Evolutionary conservation across 2,329 filamentous ascomycete species (phyloP), one percentile per base, ranked within the genome.

Genomic region (Furcasterigmium furcatum): DNA sequence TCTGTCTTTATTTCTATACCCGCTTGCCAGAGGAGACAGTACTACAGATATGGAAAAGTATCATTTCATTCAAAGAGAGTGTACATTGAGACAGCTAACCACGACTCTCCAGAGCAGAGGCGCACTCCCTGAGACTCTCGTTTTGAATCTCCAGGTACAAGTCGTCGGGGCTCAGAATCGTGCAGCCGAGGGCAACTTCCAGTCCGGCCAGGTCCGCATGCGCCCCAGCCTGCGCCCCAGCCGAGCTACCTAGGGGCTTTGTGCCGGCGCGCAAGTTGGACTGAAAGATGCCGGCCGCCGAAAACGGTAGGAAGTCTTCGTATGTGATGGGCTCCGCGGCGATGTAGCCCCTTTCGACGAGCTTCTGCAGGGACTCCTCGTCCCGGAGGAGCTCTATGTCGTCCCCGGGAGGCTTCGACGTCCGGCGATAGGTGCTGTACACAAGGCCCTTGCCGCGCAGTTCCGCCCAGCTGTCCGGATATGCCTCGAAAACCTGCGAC

Each of bases 271-370:
- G 44, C 5, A 73, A 52, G 18, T 74, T 76, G 0, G 71, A 74
- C 32, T 66, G 66, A 49, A 76, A 76, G 32, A 79, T 79, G 0
- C 74, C 74, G 1, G 72, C 75, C 0, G 75, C 76, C 2, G 72
- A 76, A 2, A 79, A 56, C 0, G 76, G 76, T 4, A 79, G 58
- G 40, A 79, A 79, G 44, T 79, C 76, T 46, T 79, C 76, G 46
- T 79, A 79, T 0, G 68, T 76, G 16, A 79, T 65, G 2, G 76
- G 71, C 4, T 64, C 54, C 5, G 60, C 63, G 32, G 61, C 52
- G 0, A 78, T 30, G 4, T 63, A 21, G 0, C 63, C 62, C 0
- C 58, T 41, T 2, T 53, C 44, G 2, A 76, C 42, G 1, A 74
- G 58, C 1, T 55, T 38, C 2, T 65, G 55, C 1, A 71, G 18